Percentiles rank a stretch among this genome's conserved stretches.
Evolutionary conservation across 805 yeast species (phyloP).

Genomic region (Cephaloascus albidus): DNA sequence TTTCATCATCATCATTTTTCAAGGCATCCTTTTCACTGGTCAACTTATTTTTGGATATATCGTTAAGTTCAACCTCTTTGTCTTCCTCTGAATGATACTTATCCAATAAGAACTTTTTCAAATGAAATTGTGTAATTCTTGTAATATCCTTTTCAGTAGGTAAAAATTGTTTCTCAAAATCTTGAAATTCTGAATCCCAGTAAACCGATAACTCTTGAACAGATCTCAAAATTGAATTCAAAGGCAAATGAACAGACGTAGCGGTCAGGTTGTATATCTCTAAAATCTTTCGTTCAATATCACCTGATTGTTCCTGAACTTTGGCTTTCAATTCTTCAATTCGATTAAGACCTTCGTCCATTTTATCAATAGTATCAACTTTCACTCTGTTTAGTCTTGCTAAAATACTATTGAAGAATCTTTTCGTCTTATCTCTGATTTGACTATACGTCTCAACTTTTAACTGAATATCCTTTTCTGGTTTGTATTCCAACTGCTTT

Average conservation of each 20-base stretch:
- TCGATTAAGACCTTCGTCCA: constrained; percentile 55
- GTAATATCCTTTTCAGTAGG: constrained; percentile 94
- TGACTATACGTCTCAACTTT: constrained; percentile 54
- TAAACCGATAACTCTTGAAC: constrained; percentile 75
- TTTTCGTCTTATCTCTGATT: constrained; percentile 41
- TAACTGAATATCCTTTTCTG: constrained; percentile 56
- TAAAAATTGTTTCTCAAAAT: constrained; percentile 67
- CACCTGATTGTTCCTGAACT: constrained; percentile 40
- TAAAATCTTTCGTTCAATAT: constrained; percentile 35
- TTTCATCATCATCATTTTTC: constrained; percentile 4
- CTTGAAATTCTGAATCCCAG: constrained; percentile 81
- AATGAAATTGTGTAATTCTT: constrained; percentile 79
- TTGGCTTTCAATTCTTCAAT: constrained; percentile 48
- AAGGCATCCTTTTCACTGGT: constrained; percentile 6
- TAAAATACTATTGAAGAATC: constrained; percentile 65
- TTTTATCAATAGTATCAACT: constrained; percentile 59
- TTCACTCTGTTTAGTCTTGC: constrained; percentile 71
- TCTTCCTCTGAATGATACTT: constrained; percentile 17
- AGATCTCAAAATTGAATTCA: constrained; percentile 61
- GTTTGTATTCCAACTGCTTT: constrained; percentile 60
- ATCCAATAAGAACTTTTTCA: constrained; percentile 64
- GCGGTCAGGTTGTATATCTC: constrained; percentile 43
- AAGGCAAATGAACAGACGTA: constrained; percentile 57
- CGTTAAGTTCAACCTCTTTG: constrained; percentile 11
- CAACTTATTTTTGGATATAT: constrained; percentile 3